Conservation (phyloP, 108 stramenopile species). For the Seminavis robusta region DNA sequence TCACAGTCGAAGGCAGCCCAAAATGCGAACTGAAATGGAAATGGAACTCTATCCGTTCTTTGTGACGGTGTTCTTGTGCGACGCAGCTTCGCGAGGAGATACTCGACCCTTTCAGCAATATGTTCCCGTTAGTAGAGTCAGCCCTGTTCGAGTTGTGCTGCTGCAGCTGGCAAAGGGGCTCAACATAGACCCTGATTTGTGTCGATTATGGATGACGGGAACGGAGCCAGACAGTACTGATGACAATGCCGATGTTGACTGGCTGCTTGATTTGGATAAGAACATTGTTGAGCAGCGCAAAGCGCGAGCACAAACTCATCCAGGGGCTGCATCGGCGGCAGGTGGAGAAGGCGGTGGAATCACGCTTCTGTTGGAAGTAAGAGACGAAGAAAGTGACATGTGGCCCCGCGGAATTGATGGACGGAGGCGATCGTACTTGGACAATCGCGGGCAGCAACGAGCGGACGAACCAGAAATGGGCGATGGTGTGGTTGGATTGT, state of each 20-base stretch:
- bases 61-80: slow-evolving; percentile 80
- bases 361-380: slow-evolving; percentile 69
- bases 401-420: slow-evolving; percentile 74
- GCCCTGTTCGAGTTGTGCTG: slow-evolving; percentile 57
- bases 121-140: slow-evolving; percentile 71
- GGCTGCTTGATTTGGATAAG: slow-evolving; percentile 61
- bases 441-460: slow-evolving; percentile 14
- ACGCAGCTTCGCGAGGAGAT: slow-evolving; percentile 67
- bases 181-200: slow-evolving; percentile 61
- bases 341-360: slow-evolving; percentile 40
- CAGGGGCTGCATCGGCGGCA: slow-evolving; percentile 3
- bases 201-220: slow-evolving; percentile 69
- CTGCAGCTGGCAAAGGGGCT: slow-evolving; percentile 70
- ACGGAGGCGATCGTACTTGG: slow-evolving; percentile 28
- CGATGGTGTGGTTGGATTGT: slow-evolving; percentile 83
- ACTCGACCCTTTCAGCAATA: slow-evolving; percentile 83
- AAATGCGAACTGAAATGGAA: slow-evolving; percentile 58
- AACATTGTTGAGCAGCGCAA: slow-evolving; percentile 69
- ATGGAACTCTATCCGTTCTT: slow-evolving; percentile 85
- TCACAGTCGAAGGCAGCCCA: slow-evolving; percentile 20
- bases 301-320: slow-evolving; percentile 27
- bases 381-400: slow-evolving; percentile 60
- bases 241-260: slow-evolving; percentile 29
- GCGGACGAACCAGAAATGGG: slow-evolving; percentile 36
- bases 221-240: slow-evolving; percentile 13